Evolutionary conservation across 1,284 basidiomycete species (phyloP).

Genomic region (Ganoderma meredithae): DNA sequence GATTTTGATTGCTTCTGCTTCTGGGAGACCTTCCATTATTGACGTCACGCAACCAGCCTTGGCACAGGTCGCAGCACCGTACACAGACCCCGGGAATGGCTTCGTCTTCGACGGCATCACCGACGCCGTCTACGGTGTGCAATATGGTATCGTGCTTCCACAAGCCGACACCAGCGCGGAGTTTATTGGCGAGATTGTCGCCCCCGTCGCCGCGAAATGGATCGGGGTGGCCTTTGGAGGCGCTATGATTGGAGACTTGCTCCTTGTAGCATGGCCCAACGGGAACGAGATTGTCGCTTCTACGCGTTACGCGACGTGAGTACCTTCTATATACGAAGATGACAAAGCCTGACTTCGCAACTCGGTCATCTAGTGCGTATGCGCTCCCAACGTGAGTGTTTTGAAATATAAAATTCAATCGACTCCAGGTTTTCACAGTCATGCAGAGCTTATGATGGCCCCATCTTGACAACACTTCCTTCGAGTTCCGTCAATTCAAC

Average conservation of each 20-base stretch:
- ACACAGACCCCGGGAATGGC: conserved; percentile 59
- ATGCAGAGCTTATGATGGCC: conserved; percentile 38
- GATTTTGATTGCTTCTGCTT: conserved; percentile 7
- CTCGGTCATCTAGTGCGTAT: conserved; percentile 13
- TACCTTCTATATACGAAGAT: background rate
- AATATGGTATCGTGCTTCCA: conserved; percentile 62
- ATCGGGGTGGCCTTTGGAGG: conserved; percentile 59
- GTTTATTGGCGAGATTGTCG: conserved; percentile 69
- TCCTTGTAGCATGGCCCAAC: conserved; percentile 68
- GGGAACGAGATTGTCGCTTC: conserved; percentile 58
- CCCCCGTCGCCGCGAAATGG: conserved; percentile 61
- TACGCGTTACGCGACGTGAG: conserved; percentile 55
- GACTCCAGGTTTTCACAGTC: background rate
- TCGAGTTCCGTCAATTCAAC: conserved; percentile 43
- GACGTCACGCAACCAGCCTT: conserved; percentile 42
- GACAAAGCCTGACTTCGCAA: background rate
- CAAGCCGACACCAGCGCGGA: conserved; percentile 53
- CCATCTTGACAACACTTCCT: conserved; percentile 41
- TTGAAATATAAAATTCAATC: too few relatives aligned
- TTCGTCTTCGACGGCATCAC: conserved; percentile 61
- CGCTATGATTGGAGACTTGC: conserved; percentile 60
- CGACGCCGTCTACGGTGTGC: conserved; percentile 56
- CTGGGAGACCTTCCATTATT: conserved; percentile 1
- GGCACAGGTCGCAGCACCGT: conserved; percentile 48
- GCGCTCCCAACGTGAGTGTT: conserved; percentile 16